A percentile compares a stretch with the other conserved stretches of the same genome.
Evolutionary conservation across 2,329 filamentous ascomycete genomes (phyloP).

Genomic region (Neofusicoccum ribis): DNA sequence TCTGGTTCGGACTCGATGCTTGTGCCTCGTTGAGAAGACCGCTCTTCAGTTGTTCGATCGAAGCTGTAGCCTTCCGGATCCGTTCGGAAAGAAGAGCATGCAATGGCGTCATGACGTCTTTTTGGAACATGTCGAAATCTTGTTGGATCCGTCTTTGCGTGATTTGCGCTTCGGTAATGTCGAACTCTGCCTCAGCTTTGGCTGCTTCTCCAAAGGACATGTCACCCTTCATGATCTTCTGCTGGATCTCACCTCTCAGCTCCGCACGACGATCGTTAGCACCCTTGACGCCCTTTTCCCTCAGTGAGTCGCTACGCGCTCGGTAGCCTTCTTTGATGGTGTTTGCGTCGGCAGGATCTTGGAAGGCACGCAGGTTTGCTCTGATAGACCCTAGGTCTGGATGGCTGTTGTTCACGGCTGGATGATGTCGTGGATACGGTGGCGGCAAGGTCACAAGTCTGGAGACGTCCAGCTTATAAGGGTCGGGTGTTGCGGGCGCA

Average conservation of each 20-base stretch:
- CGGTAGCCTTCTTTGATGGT: conserved; percentile 61
- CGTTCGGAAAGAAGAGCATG: conserved; percentile 77
- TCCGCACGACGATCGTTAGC: conserved; percentile 63
- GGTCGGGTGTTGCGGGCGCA: conserved; percentile 50
- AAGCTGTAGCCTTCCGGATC: conserved; percentile 69
- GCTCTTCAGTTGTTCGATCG: conserved; percentile 74
- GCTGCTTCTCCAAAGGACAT: conserved; percentile 83
- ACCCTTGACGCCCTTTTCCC: conserved; percentile 55
- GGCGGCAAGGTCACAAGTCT: conserved; percentile 89
- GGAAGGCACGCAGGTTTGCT: conserved; percentile 69
- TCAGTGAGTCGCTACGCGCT: conserved; percentile 53
- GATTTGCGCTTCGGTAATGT: conserved; percentile 67
- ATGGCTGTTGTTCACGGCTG: conserved; percentile 93
- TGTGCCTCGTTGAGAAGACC: conserved; percentile 73
- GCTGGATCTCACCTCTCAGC: conserved; percentile 73
- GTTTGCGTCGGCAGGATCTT: conserved; percentile 71
- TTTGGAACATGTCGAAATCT: conserved; percentile 83
- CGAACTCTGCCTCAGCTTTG: conserved; percentile 74
- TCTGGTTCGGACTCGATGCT: conserved; percentile 71
- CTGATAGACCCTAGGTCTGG: conserved; percentile 82
- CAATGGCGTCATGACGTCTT: conserved; percentile 77
- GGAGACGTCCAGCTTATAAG: conserved; percentile 75
- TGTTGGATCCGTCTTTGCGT: conserved; percentile 73
- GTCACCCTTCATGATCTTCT: conserved; percentile 73
- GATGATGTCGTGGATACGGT: conserved; percentile 90